A percentile compares a stretch with the other conserved stretches of the same genome.
Conservation (phyloP, 306 rosid species). For the Biancaea sappan region DNA sequence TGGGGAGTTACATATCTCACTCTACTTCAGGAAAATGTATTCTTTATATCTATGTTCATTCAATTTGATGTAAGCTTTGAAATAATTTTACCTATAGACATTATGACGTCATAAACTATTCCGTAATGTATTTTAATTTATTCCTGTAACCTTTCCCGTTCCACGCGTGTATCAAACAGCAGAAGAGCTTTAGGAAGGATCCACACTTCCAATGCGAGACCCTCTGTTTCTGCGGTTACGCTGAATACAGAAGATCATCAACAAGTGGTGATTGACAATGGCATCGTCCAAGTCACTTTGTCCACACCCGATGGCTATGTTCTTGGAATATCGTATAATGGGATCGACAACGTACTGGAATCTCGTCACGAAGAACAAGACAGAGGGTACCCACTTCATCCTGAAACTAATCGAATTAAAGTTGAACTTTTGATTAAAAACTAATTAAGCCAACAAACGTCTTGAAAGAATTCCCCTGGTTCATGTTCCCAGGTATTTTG, state of each 20-base stretch:
- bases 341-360: conserved; percentile 64
- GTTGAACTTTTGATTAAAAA: background rate
- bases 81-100: conserved; percentile 8
- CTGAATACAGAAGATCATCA: conserved; percentile 13
- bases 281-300: conserved; percentile 57
- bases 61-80: background rate
- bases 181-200: conserved; percentile 15
- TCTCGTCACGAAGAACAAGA: conserved; percentile 33
- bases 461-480: background rate
- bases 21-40: background rate
- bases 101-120: background rate
- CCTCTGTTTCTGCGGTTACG: conserved; percentile 12
- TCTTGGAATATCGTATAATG: conserved; percentile 60
- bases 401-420: background rate
- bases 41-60: background rate
- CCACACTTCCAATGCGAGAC: background rate
- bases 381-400: conserved; percentile 59
- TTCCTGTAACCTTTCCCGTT: background rate
- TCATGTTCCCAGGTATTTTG: conserved; percentile 60
- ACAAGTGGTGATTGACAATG: conserved; percentile 62
- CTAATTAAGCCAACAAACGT: background rate
- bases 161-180: background rate
- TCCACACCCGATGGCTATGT: conserved; percentile 64
- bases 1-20: background rate
- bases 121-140: background rate